Conservation (phyloP, 768 basidiomycete species). For the Podaxis sp. region DNA sequence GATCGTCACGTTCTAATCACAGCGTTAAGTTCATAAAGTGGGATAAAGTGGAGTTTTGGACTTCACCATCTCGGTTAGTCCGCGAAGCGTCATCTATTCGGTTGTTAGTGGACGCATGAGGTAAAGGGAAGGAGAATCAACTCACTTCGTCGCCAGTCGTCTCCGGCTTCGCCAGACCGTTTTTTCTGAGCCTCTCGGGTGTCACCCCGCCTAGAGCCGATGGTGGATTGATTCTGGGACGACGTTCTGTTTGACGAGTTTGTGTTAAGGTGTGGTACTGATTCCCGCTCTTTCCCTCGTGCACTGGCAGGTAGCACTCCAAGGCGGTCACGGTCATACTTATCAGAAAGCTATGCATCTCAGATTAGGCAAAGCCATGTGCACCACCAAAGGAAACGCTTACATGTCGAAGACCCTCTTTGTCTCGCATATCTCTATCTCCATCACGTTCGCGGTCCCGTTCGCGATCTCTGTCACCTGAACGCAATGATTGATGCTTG, state of each 20-base stretch:
- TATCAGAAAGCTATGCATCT: constrained; percentile 67
- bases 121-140: constrained; percentile 16
- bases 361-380: constrained; percentile 2
- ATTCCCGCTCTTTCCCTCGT: constrained; percentile 65
- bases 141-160: constrained; percentile 85
- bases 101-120: constrained; percentile 12
- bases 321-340: constrained; percentile 80
- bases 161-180: constrained; percentile 68
- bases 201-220: constrained; percentile 49
- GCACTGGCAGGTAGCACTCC: constrained; percentile 45
- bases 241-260: constrained; percentile 38
- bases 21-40: constrained; percentile 29
- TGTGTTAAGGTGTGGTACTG: constrained; percentile 52
- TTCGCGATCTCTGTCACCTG: constrained; percentile 55
- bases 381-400: constrained; percentile 22
- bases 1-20: constrained; percentile 59
- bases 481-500: constrained; percentile 79
- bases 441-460: constrained; percentile 47
- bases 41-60: not conserved
- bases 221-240: constrained; percentile 28
- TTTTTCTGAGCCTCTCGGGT: constrained; percentile 58
- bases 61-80: constrained; percentile 53
- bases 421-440: constrained; percentile 59
- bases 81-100: constrained; percentile 46
- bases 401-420: constrained; percentile 76